Conservation (phyloP, 768 basidiomycete species). For the Hydnomerulius pinastri region DNA sequence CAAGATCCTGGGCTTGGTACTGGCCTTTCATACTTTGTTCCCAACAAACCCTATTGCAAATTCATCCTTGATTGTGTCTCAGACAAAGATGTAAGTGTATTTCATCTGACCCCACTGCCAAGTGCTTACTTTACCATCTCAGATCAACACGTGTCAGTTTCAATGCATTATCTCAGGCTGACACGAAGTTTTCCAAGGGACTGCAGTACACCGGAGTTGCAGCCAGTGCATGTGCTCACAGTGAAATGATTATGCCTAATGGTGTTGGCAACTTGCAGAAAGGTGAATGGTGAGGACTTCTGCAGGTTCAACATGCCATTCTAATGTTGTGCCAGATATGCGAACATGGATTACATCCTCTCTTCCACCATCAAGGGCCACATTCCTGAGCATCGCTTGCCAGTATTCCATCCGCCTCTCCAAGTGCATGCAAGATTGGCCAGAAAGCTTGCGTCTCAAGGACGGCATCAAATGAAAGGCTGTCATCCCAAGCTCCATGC, state of each 20-base stretch:
- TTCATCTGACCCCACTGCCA: neutral
- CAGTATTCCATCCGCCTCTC: too few relatives aligned
- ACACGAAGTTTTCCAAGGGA: conserved; percentile 19
- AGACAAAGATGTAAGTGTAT: conserved; percentile 19
- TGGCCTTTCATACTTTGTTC: conserved; percentile 30
- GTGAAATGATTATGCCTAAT: conserved; percentile 30
- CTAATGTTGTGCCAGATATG: neutral
- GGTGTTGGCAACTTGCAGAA: conserved; percentile 25
- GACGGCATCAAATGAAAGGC: too few relatives aligned
- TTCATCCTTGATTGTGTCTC: conserved; percentile 22
- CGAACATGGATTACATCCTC: conserved; percentile 41
- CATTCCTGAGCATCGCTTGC: conserved; percentile 26
- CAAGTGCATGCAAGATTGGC: too few relatives aligned
- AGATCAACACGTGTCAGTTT: conserved; percentile 34
- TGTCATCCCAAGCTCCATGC: too few relatives aligned
- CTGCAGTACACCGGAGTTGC: conserved; percentile 30
- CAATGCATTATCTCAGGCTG: conserved; percentile 27
- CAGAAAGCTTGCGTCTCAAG: too few relatives aligned
- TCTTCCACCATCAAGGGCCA: conserved; percentile 8
- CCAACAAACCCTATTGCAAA: conserved; percentile 22
- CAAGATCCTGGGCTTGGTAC: conserved; percentile 21
- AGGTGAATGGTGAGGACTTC: conserved; percentile 15
- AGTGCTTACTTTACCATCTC: neutral
- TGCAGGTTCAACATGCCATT: neutral
- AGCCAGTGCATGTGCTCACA: conserved; percentile 30